Evolutionary conservation across 495 filamentous ascomycete genomes (phyloP), one percentile per base, ranked within the genome.

Genomic region (Podospora anserina): DNA sequence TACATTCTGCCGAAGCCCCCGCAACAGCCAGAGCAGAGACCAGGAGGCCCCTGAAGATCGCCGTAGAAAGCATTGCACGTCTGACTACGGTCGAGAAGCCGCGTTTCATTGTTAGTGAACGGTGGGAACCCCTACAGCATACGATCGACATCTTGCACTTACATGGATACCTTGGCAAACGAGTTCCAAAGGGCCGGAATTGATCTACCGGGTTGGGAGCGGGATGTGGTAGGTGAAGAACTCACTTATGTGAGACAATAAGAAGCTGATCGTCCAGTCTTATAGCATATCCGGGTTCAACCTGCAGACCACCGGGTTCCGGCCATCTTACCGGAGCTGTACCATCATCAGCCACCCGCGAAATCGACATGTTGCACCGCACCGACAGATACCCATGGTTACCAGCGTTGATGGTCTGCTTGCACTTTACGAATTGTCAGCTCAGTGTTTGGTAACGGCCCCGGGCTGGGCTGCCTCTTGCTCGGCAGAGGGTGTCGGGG

Each of bases 1-100:
- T 71, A 70, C 76, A 78, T 5, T 59, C 63, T 4, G 68, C 67
- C 15, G 66, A 27, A 27, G 58, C 7, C 57, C 68, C 16, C 59
- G 66, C n/a, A 66, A 49, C 53, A 66, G 34, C 16, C 67, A 74
- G 27, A 23, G 66, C 69, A 58, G 67, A 56, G 53, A 67, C 68
- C 23, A 70, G 26, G 34, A 73, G n/a, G 30, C 64, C 56, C 67
- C 39, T 69, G 66, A 64, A 1, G 19, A 70, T 18, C 0, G 57
- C 34, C 23, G 67, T 28, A n/a, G 69, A 57, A 2, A 73, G 66
- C 75, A 76, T 76, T 4, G 7, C 23, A 18, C 39, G 39, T 49
- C 39, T 16, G 61, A 39, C 63, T 61, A 61, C 39, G 2, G 16
- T 32, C 23, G 57, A 61, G 56, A 11, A 19, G 9, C 39, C 39